These are phyloP conservation scores for Penicillium pulvis DNA, from an alignment of 495 filamentous ascomycete genomes.

Conservation along the genomic window DNA sequence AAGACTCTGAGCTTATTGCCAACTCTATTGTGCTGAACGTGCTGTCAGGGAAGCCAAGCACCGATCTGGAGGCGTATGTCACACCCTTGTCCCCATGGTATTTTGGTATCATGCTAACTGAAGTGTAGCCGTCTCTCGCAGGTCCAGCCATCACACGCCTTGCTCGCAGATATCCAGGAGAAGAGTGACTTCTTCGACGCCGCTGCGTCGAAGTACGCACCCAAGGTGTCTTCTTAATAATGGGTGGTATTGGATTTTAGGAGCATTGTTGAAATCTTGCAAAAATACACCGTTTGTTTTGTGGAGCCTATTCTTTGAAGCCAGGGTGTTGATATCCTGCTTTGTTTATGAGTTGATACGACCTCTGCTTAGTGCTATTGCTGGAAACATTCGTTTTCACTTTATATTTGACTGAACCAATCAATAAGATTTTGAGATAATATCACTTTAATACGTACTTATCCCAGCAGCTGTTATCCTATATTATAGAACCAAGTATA, in stretches of 20 bases:
- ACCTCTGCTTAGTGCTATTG: conserved; percentile 23
- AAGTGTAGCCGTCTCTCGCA: conserved; percentile 57
- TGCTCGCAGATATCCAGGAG: conserved; percentile 69
- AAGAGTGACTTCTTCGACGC: conserved; percentile 80
- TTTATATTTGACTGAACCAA: conserved; percentile 2
- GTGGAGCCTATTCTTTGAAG: conserved; percentile 27
- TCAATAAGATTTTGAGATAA: background rate
- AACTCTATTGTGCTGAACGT: conserved; percentile 79
- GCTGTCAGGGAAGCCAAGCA: conserved; percentile 67
- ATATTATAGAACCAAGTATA: background rate
- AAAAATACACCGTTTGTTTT: conserved; percentile 16
- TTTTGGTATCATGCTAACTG: conserved; percentile 19
- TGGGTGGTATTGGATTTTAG: conserved; percentile 1
- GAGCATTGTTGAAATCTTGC: conserved; percentile 6
- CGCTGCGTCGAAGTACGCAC: conserved; percentile 74
- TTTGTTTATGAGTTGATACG: conserved; percentile 34
- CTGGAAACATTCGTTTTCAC: conserved; percentile 15
- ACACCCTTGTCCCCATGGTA: background rate
- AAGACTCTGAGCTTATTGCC: conserved; percentile 71
- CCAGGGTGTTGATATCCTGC: conserved; percentile 25
- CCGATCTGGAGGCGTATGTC: conserved; percentile 61
- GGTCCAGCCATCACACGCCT: conserved; percentile 59
- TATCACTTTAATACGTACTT: background rate
- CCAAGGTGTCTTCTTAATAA: conserved; percentile 63
- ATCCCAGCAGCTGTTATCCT: background rate